phyloP scores from a whole-genome alignment of 2,329 filamentous ascomycete genomes.

The Coniella lustricola region DNA sequence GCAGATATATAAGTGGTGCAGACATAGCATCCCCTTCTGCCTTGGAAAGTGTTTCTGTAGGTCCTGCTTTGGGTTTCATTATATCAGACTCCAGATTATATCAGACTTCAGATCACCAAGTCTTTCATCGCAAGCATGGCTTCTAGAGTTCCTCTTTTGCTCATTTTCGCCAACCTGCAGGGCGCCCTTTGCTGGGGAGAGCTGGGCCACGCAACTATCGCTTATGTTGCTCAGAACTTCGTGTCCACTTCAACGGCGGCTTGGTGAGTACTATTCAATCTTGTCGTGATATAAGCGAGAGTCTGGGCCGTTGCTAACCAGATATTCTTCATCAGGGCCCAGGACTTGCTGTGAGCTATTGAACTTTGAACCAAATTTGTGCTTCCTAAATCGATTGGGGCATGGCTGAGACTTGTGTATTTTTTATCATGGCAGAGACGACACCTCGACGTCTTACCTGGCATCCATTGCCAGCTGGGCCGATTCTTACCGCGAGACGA shows the following conservation, averaged over 20 bases:
- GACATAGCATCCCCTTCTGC: too few relatives aligned
- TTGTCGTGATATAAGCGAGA: too few relatives aligned
- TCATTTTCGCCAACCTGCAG: conserved; percentile 10
- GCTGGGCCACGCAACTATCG: conserved; percentile 33
- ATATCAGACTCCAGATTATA: background rate
- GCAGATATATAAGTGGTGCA: too few relatives aligned
- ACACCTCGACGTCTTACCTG: conserved; percentile 25
- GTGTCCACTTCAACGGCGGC: conserved; percentile 26
- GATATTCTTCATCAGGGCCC: background rate
- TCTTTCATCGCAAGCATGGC: conserved; percentile 1
- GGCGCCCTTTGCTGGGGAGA: conserved; percentile 15
- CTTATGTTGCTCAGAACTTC: conserved; percentile 31
- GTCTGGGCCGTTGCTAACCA: too few relatives aligned
- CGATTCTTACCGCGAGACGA: conserved; percentile 40
- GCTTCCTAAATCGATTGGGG: too few relatives aligned
- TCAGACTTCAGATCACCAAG: background rate
- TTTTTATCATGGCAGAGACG: conserved; percentile 13
- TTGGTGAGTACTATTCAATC: conserved; percentile 17
- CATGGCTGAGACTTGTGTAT: background rate
- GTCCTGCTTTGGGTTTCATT: too few relatives aligned
- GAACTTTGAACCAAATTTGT: too few relatives aligned
- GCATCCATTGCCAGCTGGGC: conserved; percentile 42
- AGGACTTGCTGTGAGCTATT: too few relatives aligned
- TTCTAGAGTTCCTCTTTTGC: conserved; percentile 1
- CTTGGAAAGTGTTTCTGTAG: too few relatives aligned